These are phyloP conservation scores for Aspergillus steynii DNA, from an alignment of 495 filamentous ascomycete genomes.

Conservation along the genomic window DNA sequence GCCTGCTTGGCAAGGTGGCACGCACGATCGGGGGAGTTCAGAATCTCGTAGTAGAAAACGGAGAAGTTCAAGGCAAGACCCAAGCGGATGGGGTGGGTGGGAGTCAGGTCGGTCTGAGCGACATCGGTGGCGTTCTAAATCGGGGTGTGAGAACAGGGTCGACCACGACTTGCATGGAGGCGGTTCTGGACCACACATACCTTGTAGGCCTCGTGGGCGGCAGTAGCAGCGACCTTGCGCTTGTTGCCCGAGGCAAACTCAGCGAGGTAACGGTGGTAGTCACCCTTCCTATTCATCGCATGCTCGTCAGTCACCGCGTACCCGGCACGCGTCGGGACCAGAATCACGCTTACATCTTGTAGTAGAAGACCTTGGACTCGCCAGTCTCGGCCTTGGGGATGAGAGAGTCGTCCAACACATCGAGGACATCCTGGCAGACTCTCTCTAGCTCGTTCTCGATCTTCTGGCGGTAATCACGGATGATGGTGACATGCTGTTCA, in stretches of 20 bases:
- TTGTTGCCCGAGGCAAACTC: constrained; percentile 99
- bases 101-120: constrained; percentile 93
- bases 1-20: constrained; percentile 99
- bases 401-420: constrained; percentile 91
- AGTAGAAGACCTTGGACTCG: constrained; percentile 99
- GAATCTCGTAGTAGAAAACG: constrained; percentile 99
- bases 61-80: constrained; percentile 99
- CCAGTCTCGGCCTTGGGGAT: constrained; percentile 98
- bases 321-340: background rate
- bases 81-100: constrained; percentile 97
- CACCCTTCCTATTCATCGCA: constrained; percentile 81
- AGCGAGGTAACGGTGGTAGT: constrained; percentile 99
- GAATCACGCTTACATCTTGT: constrained; percentile 86
- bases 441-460: constrained; percentile 97
- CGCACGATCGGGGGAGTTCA: constrained; percentile 97
- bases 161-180: background rate
- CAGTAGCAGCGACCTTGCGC: constrained; percentile 95
- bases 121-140: constrained; percentile 93
- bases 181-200: constrained; percentile 39
- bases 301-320: constrained; percentile 14
- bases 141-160: constrained; percentile 14
- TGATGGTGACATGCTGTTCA: constrained; percentile 93
- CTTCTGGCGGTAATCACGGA: constrained; percentile 98
- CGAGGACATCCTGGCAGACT: constrained; percentile 97
- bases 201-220: constrained; percentile 99